Percentiles rank a stretch among this genome's conserved stretches.
phyloP scores from a whole-genome alignment of 2,329 filamentous ascomycete species.

The Talaromyces amestolkiae region DNA sequence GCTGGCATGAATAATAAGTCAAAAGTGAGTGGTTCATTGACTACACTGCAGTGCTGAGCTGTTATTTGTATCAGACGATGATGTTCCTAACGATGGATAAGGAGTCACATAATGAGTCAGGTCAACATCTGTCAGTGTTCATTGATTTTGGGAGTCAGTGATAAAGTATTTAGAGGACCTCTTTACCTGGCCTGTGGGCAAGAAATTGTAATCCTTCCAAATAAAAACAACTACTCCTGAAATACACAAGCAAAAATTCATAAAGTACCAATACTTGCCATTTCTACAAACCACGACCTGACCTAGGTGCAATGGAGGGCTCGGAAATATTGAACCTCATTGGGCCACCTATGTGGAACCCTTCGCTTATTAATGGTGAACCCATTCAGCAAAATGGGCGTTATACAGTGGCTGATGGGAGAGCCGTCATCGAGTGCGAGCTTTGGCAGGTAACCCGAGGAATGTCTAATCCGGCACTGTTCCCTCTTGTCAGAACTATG shows the following conservation, averaged over 20 bases:
- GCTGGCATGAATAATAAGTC: background rate
- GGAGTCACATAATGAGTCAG: background rate
- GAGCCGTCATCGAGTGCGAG: background rate
- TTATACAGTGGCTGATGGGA: background rate
- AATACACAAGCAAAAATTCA: background rate
- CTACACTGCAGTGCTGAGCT: background rate
- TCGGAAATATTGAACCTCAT: no score
- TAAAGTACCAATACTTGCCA: background rate
- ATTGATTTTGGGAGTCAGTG: background rate
- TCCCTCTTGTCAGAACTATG: background rate
- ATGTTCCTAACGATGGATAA: background rate
- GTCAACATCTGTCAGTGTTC: background rate
- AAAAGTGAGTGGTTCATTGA: background rate
- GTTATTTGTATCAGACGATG: background rate
- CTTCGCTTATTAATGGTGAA: background rate
- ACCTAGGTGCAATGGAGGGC: background rate
- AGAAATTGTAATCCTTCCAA: background rate
- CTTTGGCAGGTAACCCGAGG: background rate
- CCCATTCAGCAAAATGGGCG: background rate
- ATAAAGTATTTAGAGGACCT: background rate
- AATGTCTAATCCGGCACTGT: background rate
- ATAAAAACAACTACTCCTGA: background rate
- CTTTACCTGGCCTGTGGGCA: background rate
- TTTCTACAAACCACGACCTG: background rate
- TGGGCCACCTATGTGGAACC: background rate